phyloP scores from a whole-genome alignment of 768 basidiomycete genomes.

The Collybiopsis luxurians region DNA sequence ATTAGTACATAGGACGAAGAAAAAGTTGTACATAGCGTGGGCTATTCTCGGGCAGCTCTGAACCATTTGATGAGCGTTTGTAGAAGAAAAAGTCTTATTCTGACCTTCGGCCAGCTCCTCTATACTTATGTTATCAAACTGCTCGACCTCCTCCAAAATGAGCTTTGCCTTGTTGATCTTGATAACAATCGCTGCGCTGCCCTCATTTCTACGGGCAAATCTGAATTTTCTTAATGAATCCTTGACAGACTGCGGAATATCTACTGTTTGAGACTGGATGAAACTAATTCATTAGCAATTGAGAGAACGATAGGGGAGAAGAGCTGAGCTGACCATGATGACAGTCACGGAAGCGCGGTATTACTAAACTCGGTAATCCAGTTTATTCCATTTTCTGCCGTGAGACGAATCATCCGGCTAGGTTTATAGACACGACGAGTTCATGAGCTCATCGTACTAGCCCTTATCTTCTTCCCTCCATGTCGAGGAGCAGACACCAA shows the following conservation, averaged over 20 bases:
- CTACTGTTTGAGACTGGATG: slow-evolving; percentile 69
- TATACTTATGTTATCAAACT: slow-evolving; percentile 71
- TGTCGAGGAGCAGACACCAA: not conserved
- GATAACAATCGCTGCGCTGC: slow-evolving; percentile 77
- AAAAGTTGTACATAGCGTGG: slow-evolving; percentile 65
- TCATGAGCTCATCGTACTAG: slow-evolving; percentile 1
- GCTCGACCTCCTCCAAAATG: slow-evolving; percentile 80
- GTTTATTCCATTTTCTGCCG: not conserved
- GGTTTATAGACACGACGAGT: not conserved
- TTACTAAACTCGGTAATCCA: too few relatives aligned
- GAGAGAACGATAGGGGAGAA: not conserved
- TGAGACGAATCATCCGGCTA: not conserved
- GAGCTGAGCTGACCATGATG: slow-evolving; percentile 12
- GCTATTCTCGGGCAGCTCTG: slow-evolving; percentile 85
- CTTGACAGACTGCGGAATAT: slow-evolving; percentile 79
- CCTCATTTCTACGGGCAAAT: slow-evolving; percentile 66
- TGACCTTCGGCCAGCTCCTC: slow-evolving; percentile 88
- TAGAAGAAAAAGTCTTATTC: slow-evolving; percentile 3
- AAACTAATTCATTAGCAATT: not conserved
- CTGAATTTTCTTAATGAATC: slow-evolving; percentile 80
- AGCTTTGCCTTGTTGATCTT: slow-evolving; percentile 88
- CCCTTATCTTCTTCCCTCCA: not conserved
- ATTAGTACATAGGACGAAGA: slow-evolving; percentile 23
- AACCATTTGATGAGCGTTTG: not conserved
- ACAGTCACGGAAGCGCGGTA: too few relatives aligned